Conservation (phyloP, 805 yeast species). For the Huiozyma naganishii region DNA sequence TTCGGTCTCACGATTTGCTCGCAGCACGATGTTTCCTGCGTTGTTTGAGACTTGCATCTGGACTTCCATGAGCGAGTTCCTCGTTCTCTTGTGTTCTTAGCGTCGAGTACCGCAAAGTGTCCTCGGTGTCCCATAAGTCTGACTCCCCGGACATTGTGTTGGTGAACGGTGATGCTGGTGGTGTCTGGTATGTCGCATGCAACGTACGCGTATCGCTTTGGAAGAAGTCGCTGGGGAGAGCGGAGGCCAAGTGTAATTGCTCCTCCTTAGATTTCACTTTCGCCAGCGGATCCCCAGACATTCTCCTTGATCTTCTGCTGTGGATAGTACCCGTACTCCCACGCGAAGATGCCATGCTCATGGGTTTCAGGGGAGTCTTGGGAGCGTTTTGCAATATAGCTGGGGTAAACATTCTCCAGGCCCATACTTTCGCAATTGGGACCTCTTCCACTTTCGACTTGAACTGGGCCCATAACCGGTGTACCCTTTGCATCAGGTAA, state of each 20-base stretch:
- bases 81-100: too few species aligned
- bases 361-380: not conserved
- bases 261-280: constrained; percentile 8
- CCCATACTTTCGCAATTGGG: not conserved
- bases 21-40: too few species aligned
- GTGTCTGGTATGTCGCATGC: not conserved
- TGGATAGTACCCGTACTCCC: not conserved
- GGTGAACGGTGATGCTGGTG: not conserved
- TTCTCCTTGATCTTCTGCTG: too few species aligned
- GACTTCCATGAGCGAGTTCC: too few species aligned
- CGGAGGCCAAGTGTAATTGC: constrained; percentile 14
- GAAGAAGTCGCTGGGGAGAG: constrained; percentile 20
- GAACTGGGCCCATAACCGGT: not conserved
- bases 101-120: too few species aligned
- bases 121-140: too few species aligned
- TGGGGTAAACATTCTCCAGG: not conserved
- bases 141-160: too few species aligned
- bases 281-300: constrained; percentile 1
- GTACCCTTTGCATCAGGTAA: not conserved
- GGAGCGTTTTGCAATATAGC: not conserved
- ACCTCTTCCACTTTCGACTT: not conserved
- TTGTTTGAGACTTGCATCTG: too few species aligned
- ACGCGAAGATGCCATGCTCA: not conserved
- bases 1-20: too few species aligned
- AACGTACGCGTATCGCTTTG: constrained; percentile 4